Evolutionary conservation across 306 rosid genomes (phyloP), one percentile per base, ranked within the genome.

Genomic region (Biancaea sappan): DNA sequence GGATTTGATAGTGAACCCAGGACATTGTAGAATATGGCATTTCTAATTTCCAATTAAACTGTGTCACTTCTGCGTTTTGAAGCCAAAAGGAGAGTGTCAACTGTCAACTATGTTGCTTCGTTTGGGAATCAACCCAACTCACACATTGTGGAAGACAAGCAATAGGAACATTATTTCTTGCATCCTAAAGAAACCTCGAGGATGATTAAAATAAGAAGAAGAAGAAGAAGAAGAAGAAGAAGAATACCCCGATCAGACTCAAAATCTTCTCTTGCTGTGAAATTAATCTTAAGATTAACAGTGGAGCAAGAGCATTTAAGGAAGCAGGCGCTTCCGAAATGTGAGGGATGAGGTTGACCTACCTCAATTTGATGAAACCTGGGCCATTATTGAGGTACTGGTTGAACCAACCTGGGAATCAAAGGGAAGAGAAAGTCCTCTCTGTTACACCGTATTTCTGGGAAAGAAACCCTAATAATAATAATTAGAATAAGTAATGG

Each of bases 261-360:
- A 73, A 77, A 78, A 72, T 59, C 59, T 21, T 22, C 16, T 37
- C 52, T 18, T 41, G 52, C 18, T 70, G 40, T 72, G 66, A 18
- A 16, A 61, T 8, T 16, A 11, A 34, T 14, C 43, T 69, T 63
- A 65, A 37, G 77, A 76, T 5, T 13, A 11, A n/a, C 16, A 73
- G 48, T 34, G 73, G 47, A 68, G 61, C 62, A 71, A 64, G 63
- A 51, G 57, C 22, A 66, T 52, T 19, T 71, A 80, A 61, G 62
- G 46, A 34, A 61, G n/a, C 24, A 24, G 18, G 72, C 29, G 69
- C 29, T 72, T 66, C 68, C 53, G 78, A 83, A 75, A 72, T 81
- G 89, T 80, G 79, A 81, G 86, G 84, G 82, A 84, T 81, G 88
- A 73, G 73, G 88, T 79, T 88, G 81, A 86, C 88, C 88, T 75